These are phyloP conservation scores for Plenodomus lindquistii DNA, from an alignment of 2,329 filamentous ascomycete genomes.

Conservation along the genomic window DNA sequence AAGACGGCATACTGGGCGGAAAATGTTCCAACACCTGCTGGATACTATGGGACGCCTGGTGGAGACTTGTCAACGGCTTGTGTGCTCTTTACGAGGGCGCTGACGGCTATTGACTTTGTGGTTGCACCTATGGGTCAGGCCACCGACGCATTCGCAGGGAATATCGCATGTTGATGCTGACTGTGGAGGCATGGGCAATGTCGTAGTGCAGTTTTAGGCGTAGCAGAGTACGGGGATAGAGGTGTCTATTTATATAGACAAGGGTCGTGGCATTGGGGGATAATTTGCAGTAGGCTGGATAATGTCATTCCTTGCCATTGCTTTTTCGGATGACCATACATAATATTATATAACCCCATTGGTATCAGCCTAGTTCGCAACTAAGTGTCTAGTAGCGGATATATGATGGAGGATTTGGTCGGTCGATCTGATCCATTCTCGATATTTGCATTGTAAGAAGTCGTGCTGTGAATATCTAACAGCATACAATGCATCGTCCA, in stretches of 20 bases:
- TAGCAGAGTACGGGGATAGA: background rate
- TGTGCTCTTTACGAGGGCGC: conserved; percentile 37
- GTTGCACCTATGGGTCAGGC: conserved; percentile 34
- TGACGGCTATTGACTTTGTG: conserved; percentile 36
- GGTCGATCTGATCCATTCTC: too few species aligned
- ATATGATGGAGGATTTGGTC: too few species aligned
- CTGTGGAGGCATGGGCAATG: background rate
- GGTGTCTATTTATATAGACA: background rate
- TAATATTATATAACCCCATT: too few species aligned
- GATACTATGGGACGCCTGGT: conserved; percentile 36
- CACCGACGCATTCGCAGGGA: conserved; percentile 35
- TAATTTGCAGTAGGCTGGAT: too few species aligned
- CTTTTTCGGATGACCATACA: too few species aligned
- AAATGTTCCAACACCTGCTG: conserved; percentile 41
- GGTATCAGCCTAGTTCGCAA: too few species aligned
- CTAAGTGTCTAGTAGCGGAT: too few species aligned
- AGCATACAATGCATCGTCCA: too few species aligned
- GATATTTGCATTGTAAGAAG: too few species aligned
- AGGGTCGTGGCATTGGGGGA: too few species aligned
- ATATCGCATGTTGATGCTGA: conserved; percentile 35
- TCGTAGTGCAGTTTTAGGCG: background rate
- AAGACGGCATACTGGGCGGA: conserved; percentile 44
- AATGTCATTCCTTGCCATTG: too few species aligned
- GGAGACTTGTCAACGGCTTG: conserved; percentile 41
- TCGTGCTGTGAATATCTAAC: too few species aligned